These are phyloP conservation scores for Mycena albidolilacea DNA, from an alignment of 768 basidiomycete species.

Conservation along the genomic window DNA sequence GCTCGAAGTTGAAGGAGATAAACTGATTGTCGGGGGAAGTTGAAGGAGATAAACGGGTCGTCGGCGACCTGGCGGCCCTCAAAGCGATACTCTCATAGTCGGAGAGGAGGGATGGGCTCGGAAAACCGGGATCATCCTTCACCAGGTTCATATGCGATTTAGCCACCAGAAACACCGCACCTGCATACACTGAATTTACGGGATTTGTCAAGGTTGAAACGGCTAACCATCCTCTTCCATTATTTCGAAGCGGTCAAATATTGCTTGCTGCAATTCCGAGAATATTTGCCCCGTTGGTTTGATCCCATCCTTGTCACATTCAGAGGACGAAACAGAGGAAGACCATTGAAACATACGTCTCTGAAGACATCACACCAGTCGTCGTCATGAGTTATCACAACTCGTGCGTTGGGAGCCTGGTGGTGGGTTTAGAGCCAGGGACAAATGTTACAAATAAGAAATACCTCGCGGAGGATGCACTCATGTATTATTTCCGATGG, in stretches of 20 bases:
- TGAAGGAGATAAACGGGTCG: too few species aligned
- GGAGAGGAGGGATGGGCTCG: too few species aligned
- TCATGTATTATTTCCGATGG: slow-evolving; percentile 4
- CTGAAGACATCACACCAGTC: slow-evolving; percentile 6
- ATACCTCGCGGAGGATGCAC: background rate
- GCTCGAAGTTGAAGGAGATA: too few species aligned
- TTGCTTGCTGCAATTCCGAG: slow-evolving; percentile 1
- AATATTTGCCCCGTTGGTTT: background rate
- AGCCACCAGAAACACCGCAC: background rate
- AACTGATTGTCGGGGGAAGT: background rate
- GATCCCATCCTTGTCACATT: background rate
- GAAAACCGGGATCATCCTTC: too few species aligned
- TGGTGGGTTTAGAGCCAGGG: background rate
- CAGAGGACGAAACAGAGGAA: background rate
- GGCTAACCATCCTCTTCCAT: slow-evolving; percentile 10
- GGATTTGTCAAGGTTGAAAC: background rate
- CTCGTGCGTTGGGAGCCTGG: slow-evolving; percentile 6
- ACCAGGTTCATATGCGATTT: background rate
- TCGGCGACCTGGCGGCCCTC: too few species aligned
- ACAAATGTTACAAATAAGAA: background rate
- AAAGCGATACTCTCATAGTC: too few species aligned
- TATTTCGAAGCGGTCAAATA: slow-evolving; percentile 8
- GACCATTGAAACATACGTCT: background rate
- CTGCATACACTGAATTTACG: background rate
- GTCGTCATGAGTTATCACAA: slow-evolving; percentile 13